A percentile compares a stretch with the other conserved stretches of the same genome.
These are phyloP conservation scores for Pichia sp. DNA, from an alignment of 1,139 yeast species.

Conservation along the genomic window DNA sequence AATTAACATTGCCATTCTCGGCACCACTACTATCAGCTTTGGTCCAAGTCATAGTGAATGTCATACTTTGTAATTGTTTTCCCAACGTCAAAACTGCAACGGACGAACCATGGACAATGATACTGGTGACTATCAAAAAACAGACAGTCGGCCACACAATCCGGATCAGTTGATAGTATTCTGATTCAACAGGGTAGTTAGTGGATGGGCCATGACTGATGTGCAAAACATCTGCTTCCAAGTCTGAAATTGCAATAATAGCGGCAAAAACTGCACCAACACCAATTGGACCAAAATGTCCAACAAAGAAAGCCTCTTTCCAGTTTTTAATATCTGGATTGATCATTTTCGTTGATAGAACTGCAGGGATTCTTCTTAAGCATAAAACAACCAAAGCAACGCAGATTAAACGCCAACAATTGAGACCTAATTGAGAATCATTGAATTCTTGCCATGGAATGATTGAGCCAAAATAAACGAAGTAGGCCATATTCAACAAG, in stretches of 20 bases:
- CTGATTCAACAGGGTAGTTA: slow-evolving; percentile 50
- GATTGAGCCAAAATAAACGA: slow-evolving; percentile 90
- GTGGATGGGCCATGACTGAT: slow-evolving; percentile 52
- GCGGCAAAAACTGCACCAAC: slow-evolving; percentile 95
- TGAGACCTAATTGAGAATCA: slow-evolving; percentile 57
- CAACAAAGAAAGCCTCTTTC: slow-evolving; percentile 94
- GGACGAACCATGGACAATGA: slow-evolving; percentile 92
- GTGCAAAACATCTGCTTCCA: slow-evolving; percentile 50
- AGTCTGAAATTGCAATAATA: slow-evolving; percentile 73
- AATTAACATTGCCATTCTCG: slow-evolving; percentile 49
- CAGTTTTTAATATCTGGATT: slow-evolving; percentile 92
- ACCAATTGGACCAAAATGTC: slow-evolving; percentile 98
- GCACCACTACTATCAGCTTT: slow-evolving; percentile 47
- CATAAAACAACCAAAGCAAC: slow-evolving; percentile 80
- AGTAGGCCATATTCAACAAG: slow-evolving; percentile 76
- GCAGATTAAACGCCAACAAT: slow-evolving; percentile 80
- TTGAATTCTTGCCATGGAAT: slow-evolving; percentile 90
- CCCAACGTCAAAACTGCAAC: slow-evolving; percentile 87
- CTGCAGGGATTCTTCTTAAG: slow-evolving; percentile 85
- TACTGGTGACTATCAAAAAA: slow-evolving; percentile 80
- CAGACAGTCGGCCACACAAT: slow-evolving; percentile 88
- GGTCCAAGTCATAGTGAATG: slow-evolving; percentile 88
- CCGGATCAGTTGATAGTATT: slow-evolving; percentile 67
- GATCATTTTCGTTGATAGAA: slow-evolving; percentile 67
- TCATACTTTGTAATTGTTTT: slow-evolving; percentile 82